phyloP scores from a whole-genome alignment of 306 rosid genomes.

The Medicago lupulina region DNA sequence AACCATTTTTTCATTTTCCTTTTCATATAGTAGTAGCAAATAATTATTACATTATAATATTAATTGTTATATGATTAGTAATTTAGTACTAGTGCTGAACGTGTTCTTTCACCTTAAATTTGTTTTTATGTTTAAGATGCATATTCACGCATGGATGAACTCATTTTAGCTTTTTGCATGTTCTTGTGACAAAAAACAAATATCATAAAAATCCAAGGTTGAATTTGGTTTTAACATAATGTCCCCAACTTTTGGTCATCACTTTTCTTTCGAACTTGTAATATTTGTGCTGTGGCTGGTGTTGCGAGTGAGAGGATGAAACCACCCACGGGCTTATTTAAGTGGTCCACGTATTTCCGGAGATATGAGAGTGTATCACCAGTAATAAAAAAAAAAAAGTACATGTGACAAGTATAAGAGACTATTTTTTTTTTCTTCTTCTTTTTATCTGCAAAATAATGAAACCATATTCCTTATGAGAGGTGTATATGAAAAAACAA shows the following conservation, averaged over 20 bases:
- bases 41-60: no score
- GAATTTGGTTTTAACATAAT: constrained; percentile 6
- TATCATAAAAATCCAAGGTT: neutral
- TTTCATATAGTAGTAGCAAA: neutral
- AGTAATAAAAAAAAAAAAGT: no score
- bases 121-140: neutral
- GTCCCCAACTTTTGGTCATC: neutral
- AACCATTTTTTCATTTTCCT: neutral
- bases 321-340: neutral
- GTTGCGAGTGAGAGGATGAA: constrained; percentile 3
- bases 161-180: neutral
- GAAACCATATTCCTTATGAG: no score
- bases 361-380: neutral
- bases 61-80: no score
- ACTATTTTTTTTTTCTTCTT: no score
- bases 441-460: no score
- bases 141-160: neutral
- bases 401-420: no score
- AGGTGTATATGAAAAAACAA: no score
- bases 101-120: no score
- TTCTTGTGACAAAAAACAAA: constrained; percentile 19
- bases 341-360: constrained; percentile 26
- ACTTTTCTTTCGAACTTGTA: neutral
- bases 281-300: neutral
- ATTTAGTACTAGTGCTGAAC: no score